phyloP scores from a whole-genome alignment of 2,329 filamentous ascomycete species.

The Dactylellina drechsleri region DNA sequence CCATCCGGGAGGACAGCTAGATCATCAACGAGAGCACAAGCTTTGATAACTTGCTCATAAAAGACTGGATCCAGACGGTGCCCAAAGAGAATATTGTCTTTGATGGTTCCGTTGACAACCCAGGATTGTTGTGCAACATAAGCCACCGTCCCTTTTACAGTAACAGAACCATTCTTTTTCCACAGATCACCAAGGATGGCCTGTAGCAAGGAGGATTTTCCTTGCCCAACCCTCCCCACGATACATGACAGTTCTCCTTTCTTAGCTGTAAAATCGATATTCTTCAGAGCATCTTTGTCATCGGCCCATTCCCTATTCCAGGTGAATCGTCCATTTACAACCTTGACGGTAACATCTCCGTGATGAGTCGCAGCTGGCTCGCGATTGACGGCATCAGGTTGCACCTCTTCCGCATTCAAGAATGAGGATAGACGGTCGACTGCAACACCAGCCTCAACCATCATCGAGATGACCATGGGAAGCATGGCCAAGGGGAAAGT shows the following conservation, averaged over 20 bases:
- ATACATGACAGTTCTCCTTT: conserved; percentile 95
- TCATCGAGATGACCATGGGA: conserved; percentile 96
- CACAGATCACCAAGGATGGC: conserved; percentile 89
- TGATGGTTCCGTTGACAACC: conserved; percentile 98
- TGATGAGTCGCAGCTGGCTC: conserved; percentile 76
- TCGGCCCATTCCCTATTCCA: conserved; percentile 75
- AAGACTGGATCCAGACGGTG: conserved; percentile 93
- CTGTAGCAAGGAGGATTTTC: conserved; percentile 92
- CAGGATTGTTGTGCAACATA: conserved; percentile 94
- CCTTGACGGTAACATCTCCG: conserved; percentile 85
- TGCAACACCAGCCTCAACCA: conserved; percentile 95
- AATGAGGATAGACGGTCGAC: conserved; percentile 85
- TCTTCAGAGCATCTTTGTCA: conserved; percentile 73
- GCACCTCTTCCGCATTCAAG: conserved; percentile 87
- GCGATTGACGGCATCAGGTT: conserved; percentile 79
- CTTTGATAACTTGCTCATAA: conserved; percentile 90
- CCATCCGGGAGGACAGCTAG: conserved; percentile 93
- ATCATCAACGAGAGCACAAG: conserved; percentile 89
- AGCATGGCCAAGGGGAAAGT: conserved; percentile 93
- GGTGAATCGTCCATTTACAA: conserved; percentile 87
- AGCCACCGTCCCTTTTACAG: conserved; percentile 82
- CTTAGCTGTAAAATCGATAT: conserved; percentile 86
- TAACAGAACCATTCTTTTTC: conserved; percentile 85
- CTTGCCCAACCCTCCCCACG: conserved; percentile 91
- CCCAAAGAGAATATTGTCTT: conserved; percentile 96